These are phyloP conservation scores for Talaromyces stipitatus DNA, from an alignment of 495 filamentous ascomycete genomes.

Conservation along the genomic window DNA sequence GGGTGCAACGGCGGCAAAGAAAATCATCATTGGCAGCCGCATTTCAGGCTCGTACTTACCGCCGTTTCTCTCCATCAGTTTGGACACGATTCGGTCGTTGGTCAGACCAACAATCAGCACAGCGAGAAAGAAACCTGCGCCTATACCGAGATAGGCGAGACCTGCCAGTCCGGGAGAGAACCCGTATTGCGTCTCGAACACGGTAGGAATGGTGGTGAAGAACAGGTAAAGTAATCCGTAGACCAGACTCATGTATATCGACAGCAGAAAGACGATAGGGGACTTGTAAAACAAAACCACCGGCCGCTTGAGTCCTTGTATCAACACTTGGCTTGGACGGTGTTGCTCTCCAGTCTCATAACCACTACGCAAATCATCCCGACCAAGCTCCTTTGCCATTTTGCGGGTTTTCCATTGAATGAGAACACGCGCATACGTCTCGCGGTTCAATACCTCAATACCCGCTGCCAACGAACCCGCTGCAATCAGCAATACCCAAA, in stretches of 20 bases:
- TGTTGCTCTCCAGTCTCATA: conserved; percentile 27
- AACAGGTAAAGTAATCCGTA: conserved; percentile 64
- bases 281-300: conserved; percentile 36
- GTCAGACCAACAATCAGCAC: conserved; percentile 43
- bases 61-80: conserved; percentile 42
- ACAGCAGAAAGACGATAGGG: conserved; percentile 44
- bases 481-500: conserved; percentile 50
- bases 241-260: conserved; percentile 52
- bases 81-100: conserved; percentile 46
- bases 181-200: conserved; percentile 52
- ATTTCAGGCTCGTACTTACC: conserved; percentile 54
- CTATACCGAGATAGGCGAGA: conserved; percentile 54
- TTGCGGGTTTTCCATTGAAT: conserved; percentile 39
- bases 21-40: conserved; percentile 57
- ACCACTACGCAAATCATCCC: conserved; percentile 34
- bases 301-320: conserved; percentile 36
- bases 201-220: conserved; percentile 56
- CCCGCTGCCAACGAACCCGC: conserved; percentile 27
- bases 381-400: conserved; percentile 32
- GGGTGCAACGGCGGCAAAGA: conserved; percentile 38
- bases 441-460: conserved; percentile 41
- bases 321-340: conserved; percentile 29
- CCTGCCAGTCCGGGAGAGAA: conserved; percentile 48
- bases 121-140: conserved; percentile 45
- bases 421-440: conserved; percentile 45